phyloP scores from a whole-genome alignment of 2,329 filamentous ascomycete species.

The Paraconiothyrium sp. region DNA sequence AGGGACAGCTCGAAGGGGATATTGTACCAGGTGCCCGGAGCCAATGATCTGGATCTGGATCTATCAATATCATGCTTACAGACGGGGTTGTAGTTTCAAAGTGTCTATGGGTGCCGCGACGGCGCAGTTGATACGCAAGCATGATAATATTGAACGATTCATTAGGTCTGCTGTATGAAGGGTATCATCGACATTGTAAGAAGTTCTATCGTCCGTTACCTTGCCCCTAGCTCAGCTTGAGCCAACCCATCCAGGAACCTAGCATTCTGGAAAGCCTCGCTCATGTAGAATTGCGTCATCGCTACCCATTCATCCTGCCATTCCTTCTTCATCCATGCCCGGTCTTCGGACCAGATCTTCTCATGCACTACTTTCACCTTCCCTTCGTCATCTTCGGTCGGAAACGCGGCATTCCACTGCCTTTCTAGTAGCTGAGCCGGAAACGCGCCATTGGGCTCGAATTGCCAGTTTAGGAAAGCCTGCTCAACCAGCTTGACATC shows the following conservation, averaged over 20 bases:
- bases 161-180: background rate
- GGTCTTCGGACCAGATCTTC: slow-evolving; percentile 41
- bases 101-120: background rate
- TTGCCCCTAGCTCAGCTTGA: background rate
- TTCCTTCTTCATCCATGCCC: slow-evolving; percentile 35
- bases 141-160: background rate
- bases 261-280: slow-evolving; percentile 29
- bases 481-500: slow-evolving; percentile 46
- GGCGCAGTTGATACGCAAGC: background rate
- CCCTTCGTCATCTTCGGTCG: slow-evolving; percentile 34
- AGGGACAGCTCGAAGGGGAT: too few species aligned
- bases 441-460: slow-evolving; percentile 37
- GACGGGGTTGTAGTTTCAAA: background rate
- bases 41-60: too few species aligned
- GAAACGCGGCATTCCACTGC: slow-evolving; percentile 41
- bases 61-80: too few species aligned
- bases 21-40: too few species aligned
- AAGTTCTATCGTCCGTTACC: background rate
- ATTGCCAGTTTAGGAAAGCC: slow-evolving; percentile 48
- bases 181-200: background rate
- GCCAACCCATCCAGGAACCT: slow-evolving; percentile 25
- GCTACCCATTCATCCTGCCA: slow-evolving; percentile 38
- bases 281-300: slow-evolving; percentile 37
- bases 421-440: slow-evolving; percentile 35
- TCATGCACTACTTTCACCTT: slow-evolving; percentile 47